phyloP scores from a whole-genome alignment of 768 basidiomycete genomes.

The Mycena vitilis region DNA sequence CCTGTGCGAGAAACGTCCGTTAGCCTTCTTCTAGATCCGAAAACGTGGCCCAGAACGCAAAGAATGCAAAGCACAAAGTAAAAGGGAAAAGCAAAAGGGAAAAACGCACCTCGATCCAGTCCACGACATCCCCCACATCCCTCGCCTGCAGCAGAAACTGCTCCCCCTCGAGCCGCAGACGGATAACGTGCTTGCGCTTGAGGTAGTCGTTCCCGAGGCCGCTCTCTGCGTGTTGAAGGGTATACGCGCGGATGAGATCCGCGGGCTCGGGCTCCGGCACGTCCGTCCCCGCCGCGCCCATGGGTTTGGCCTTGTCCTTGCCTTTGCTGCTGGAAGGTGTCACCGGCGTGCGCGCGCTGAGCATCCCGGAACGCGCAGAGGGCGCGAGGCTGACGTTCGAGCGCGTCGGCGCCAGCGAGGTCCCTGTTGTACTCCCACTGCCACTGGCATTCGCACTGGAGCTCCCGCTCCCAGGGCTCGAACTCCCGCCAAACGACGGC shows the following conservation, averaged over 20 bases:
- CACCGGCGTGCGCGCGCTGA: conserved; percentile 25
- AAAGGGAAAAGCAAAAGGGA: conserved; percentile 15
- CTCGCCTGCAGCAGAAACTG: conserved; percentile 95
- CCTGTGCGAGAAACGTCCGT: conserved; percentile 52
- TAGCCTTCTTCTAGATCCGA: conserved; percentile 4
- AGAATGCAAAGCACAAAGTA: no score
- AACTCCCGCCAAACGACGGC: conserved; percentile 31
- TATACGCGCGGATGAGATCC: conserved; percentile 77
- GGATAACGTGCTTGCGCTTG: conserved; percentile 94
- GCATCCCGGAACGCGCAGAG: conserved; percentile 22
- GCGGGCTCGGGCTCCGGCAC: conserved; percentile 56
- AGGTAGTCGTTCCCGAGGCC: conserved; percentile 95
- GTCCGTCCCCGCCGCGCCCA: conserved; percentile 35
- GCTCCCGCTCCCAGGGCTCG: conserved; percentile 35
- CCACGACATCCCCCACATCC: conserved; percentile 86
- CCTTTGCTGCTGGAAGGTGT: conserved; percentile 35
- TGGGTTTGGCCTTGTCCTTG: conserved; percentile 31
- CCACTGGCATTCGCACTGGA: neutral
- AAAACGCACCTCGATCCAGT: conserved; percentile 89
- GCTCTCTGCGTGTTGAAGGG: conserved; percentile 91
- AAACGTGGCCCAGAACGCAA: neutral
- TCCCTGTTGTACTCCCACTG: neutral
- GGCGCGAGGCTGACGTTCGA: conserved; percentile 31
- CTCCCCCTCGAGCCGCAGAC: conserved; percentile 92
- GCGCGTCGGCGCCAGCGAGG: conserved; percentile 21